Percentiles rank a stretch among this genome's conserved stretches.
Evolutionary conservation across 2,329 filamentous ascomycete genomes (phyloP).

Genomic region (Cladosporium sp.): DNA sequence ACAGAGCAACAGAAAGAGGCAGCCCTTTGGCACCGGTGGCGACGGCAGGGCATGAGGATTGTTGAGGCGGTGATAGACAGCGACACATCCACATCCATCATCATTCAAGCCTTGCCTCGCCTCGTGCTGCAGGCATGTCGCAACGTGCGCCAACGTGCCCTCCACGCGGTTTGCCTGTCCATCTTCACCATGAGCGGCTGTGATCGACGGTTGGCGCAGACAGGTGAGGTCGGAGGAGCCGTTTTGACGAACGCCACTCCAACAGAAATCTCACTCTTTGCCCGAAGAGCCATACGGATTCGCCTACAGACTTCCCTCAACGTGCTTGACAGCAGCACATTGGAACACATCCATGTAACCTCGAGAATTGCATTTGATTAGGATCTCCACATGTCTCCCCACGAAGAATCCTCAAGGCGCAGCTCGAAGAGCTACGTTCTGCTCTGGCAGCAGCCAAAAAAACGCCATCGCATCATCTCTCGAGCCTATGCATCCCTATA

Average conservation of each 20-base stretch:
- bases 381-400: too few relatives aligned
- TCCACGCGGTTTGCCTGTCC: slow-evolving; percentile 5
- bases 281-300: not conserved
- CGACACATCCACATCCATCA: not conserved
- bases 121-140: slow-evolving; percentile 8
- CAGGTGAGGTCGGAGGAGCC: too few relatives aligned
- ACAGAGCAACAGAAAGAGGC: too few relatives aligned
- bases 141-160: slow-evolving; percentile 10
- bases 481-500: too few relatives aligned
- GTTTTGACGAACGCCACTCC: too few relatives aligned
- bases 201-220: slow-evolving; percentile 2
- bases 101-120: too few relatives aligned
- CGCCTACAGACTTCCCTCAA: not conserved
- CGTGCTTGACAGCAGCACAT: not conserved
- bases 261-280: too few relatives aligned
- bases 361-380: too few relatives aligned
- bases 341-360: not conserved
- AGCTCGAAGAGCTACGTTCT: too few relatives aligned
- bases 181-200: slow-evolving; percentile 7
- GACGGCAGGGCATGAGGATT: not conserved
- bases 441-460: too few relatives aligned
- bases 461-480: too few relatives aligned
- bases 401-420: too few relatives aligned
- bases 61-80: not conserved
- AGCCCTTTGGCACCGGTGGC: not conserved